phyloP scores from a whole-genome alignment of 2,329 filamentous ascomycete species.

The Fusarium sp. region DNA sequence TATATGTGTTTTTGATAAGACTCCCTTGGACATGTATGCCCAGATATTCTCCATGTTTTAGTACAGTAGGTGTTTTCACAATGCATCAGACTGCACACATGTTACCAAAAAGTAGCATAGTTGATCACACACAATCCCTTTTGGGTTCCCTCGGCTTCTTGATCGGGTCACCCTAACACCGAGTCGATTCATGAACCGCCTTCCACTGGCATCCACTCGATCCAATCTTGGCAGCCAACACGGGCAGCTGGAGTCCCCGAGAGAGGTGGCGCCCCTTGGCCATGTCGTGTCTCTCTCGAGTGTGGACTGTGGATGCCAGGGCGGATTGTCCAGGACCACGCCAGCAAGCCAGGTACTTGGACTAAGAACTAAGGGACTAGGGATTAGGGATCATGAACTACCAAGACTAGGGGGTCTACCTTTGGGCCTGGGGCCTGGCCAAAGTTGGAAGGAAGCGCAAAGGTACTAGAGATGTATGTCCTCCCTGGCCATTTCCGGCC shows the following conservation, averaged over 20 bases:
- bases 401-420: slow-evolving; percentile 7
- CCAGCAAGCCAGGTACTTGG: slow-evolving; percentile 25
- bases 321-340: slow-evolving; percentile 12
- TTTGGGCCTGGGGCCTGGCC: slow-evolving; percentile 22
- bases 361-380: slow-evolving; percentile 15
- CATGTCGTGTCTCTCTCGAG: slow-evolving; percentile 21
- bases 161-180: slow-evolving; percentile 22
- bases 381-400: slow-evolving; percentile 20
- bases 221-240: slow-evolving; percentile 24
- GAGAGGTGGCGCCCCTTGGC: slow-evolving; percentile 35
- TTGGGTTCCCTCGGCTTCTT: slow-evolving; percentile 32
- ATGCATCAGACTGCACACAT: neutral
- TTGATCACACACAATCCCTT: slow-evolving; percentile 6
- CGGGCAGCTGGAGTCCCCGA: slow-evolving; percentile 28
- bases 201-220: slow-evolving; percentile 28
- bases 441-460: slow-evolving; percentile 29
- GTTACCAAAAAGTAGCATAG: slow-evolving; percentile 5
- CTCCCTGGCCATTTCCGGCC: slow-evolving; percentile 36
- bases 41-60: neutral
- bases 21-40: neutral
- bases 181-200: slow-evolving; percentile 30
- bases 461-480: slow-evolving; percentile 34
- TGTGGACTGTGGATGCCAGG: slow-evolving; percentile 19
- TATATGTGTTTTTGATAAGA: neutral
- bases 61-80: neutral